Evolutionary conservation across 768 basidiomycete genomes (phyloP).

Genomic region (Hortiboletus campestris): DNA sequence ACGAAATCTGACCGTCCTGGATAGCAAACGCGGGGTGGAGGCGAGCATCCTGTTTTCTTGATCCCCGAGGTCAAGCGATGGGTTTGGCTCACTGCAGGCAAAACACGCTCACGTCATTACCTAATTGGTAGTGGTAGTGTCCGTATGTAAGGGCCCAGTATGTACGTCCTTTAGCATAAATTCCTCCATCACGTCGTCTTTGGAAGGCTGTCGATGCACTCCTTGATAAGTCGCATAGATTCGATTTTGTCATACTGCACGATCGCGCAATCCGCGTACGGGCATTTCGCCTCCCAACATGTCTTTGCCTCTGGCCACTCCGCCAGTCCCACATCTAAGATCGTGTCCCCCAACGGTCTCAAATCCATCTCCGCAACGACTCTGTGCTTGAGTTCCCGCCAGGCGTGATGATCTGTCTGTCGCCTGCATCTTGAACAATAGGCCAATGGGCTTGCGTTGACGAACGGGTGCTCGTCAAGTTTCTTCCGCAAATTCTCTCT

Average conservation of each 20-base stretch:
- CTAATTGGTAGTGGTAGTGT: conserved; percentile 3
- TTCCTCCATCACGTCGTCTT: conserved; percentile 27
- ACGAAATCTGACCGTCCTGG: conserved; percentile 18
- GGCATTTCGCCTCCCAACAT: conserved; percentile 60
- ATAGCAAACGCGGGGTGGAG: conserved; percentile 20
- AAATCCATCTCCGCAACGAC: conserved; percentile 57
- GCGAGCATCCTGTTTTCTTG: conserved; percentile 4
- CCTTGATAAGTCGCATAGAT: conserved; percentile 51
- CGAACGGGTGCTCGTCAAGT: conserved; percentile 59
- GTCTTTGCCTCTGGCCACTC: conserved; percentile 59
- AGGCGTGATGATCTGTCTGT: conserved; percentile 54
- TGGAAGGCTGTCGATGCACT: conserved; percentile 53
- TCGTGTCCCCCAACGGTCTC: conserved; percentile 58
- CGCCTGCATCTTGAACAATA: conserved; percentile 50
- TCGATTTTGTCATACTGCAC: conserved; percentile 56
- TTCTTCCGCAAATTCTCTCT: conserved; percentile 48
- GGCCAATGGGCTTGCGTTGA: conserved; percentile 40
- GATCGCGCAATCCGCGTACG: conserved; percentile 42
- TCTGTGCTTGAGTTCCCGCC: conserved; percentile 62
- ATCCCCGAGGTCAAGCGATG: not conserved
- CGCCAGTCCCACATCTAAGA: conserved; percentile 45
- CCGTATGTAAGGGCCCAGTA: no score
- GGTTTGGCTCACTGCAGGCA: not conserved
- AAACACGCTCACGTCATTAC: conserved; percentile 5
- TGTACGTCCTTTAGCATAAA: not conserved